A percentile compares a stretch with the other conserved stretches of the same genome.
phyloP scores from a whole-genome alignment of 2,329 filamentous ascomycete genomes.

The Sclerotinia spermophila region DNA sequence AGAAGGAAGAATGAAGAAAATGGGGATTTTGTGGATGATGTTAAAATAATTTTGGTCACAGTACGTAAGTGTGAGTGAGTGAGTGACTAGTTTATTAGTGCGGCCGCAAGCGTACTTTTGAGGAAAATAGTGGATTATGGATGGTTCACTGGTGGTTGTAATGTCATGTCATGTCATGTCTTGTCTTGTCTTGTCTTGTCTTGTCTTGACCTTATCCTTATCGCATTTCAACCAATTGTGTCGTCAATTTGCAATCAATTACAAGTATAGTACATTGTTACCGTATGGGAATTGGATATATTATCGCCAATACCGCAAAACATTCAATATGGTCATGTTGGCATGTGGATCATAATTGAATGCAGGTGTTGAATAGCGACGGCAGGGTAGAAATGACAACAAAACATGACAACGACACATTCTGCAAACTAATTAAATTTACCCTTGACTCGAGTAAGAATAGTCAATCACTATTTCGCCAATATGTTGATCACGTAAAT shows the following conservation, averaged over 20 bases:
- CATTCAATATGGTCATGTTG: neutral
- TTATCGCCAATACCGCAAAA: neutral
- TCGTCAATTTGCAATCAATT: neutral
- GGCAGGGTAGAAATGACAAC: conserved; percentile 1
- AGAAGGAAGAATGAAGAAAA: neutral
- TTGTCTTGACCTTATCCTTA: neutral
- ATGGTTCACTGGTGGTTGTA: too few relatives aligned
- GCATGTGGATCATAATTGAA: neutral
- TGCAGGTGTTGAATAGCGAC: neutral
- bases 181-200: too few relatives aligned
- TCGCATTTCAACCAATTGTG: neutral
- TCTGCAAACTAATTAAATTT: neutral
- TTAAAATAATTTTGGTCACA: conserved; percentile 13
- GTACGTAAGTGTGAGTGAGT: neutral
- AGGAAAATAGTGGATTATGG: neutral
- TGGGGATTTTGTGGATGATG: conserved; percentile 4
- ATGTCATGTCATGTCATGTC: too few relatives aligned
- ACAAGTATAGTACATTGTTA: neutral
- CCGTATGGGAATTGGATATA: neutral
- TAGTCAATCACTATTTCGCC: neutral
- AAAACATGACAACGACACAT: conserved; percentile 3
- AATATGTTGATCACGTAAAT: neutral
- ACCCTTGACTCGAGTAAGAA: neutral
- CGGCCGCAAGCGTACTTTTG: conserved; percentile 1
- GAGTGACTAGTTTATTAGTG: conserved; percentile 14